Evolutionary conservation across 2,329 filamentous ascomycete genomes (phyloP).

Genomic region (Nothopassalora personata): DNA sequence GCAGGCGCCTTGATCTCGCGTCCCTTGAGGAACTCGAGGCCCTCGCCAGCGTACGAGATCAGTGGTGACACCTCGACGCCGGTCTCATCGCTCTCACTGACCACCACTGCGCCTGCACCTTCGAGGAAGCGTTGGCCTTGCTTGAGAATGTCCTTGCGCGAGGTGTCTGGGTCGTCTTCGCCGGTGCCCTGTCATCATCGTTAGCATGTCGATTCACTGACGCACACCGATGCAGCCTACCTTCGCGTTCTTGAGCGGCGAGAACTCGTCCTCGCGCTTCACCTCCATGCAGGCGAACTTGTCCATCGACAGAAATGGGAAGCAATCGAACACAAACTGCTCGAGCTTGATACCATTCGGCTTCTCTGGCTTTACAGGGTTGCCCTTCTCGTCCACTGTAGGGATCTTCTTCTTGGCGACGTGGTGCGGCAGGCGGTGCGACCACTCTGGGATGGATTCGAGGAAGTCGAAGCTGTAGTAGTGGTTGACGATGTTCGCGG

Average conservation of each 20-base stretch:
- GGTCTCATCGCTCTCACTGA: constrained; percentile 54
- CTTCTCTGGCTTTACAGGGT: constrained; percentile 82
- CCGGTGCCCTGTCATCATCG: constrained; percentile 57
- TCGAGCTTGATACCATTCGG: constrained; percentile 98
- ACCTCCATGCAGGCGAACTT: constrained; percentile 97
- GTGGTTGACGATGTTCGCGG: constrained; percentile 99
- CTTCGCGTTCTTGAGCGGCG: constrained; percentile 84
- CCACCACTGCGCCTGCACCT: constrained; percentile 69
- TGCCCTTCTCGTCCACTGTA: constrained; percentile 67
- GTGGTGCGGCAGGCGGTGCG: constrained; percentile 83
- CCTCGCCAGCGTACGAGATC: constrained; percentile 76
- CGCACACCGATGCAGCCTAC: background rate
- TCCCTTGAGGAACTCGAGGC: constrained; percentile 55
- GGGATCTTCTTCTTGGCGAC: constrained; percentile 99
- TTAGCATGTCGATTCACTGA: background rate
- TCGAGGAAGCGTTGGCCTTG: constrained; percentile 85
- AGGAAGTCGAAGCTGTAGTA: constrained; percentile 97
- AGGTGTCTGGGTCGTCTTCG: constrained; percentile 91
- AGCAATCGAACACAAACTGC: constrained; percentile 98
- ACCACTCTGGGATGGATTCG: constrained; percentile 82
- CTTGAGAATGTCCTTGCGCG: constrained; percentile 79
- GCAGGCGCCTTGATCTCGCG: constrained; percentile 59
- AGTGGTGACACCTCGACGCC: constrained; percentile 89
- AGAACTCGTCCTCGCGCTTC: constrained; percentile 95
- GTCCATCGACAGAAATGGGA: constrained; percentile 76